Evolutionary conservation across 352 stramenopile species (phyloP).

Genomic region (Phytophthora cryptogea): DNA sequence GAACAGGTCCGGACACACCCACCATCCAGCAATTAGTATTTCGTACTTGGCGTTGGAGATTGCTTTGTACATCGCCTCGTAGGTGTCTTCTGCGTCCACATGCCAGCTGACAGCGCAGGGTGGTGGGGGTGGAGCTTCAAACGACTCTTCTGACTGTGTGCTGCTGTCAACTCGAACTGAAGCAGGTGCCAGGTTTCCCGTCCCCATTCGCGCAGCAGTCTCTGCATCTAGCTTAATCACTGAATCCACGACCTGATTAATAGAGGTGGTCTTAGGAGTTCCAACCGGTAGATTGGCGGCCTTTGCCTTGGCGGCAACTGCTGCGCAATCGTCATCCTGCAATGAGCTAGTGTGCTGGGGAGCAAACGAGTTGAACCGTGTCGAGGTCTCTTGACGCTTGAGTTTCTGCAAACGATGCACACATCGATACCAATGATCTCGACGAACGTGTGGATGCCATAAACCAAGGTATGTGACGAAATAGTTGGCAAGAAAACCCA

Average conservation of each 20-base stretch:
- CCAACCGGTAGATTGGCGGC: slow-evolving; percentile 21
- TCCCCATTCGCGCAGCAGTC: slow-evolving; percentile 25
- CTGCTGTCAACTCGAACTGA: slow-evolving; percentile 54
- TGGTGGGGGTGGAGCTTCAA: slow-evolving; percentile 41
- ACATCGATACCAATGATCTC: slow-evolving; percentile 85
- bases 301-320: slow-evolving; percentile 36
- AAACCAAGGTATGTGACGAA: slow-evolving; percentile 78
- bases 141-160: slow-evolving; percentile 63
- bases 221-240: slow-evolving; percentile 40
- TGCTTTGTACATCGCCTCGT: slow-evolving; percentile 86
- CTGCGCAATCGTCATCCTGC: slow-evolving; percentile 35
- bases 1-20: slow-evolving; percentile 87
- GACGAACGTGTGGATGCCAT: slow-evolving; percentile 83
- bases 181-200: slow-evolving; percentile 24
- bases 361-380: slow-evolving; percentile 82
- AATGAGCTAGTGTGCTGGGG: slow-evolving; percentile 60
- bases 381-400: slow-evolving; percentile 72
- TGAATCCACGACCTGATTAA: slow-evolving; percentile 42
- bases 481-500: slow-evolving; percentile 76
- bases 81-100: slow-evolving; percentile 88
- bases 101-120: slow-evolving; percentile 82
- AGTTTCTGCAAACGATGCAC: slow-evolving; percentile 75
- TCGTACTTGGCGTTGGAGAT: slow-evolving; percentile 87
- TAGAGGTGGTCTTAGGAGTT: slow-evolving; percentile 17
- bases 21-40: slow-evolving; percentile 92